Evolutionary conservation across 192 early-diverging fungal species (phyloP), one percentile per base, ranked within the genome.

Genomic region (Dimargaris cristalligena): DNA sequence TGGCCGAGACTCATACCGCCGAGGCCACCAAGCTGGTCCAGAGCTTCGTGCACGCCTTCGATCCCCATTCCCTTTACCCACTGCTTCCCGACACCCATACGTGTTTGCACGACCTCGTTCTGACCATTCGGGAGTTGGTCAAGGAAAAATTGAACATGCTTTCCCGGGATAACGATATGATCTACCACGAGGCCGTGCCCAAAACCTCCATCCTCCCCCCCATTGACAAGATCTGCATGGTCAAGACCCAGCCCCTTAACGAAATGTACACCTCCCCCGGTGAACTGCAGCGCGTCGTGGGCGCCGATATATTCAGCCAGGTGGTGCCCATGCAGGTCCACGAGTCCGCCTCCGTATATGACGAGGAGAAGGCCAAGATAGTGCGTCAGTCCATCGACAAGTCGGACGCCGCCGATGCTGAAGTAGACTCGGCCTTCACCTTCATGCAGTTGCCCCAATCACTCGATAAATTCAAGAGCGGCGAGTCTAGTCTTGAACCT

Each of bases 311-410:
- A 55, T 99, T 99, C 61, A 69, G 77, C 34, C 71, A 77, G 23
- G 78, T 99, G 46, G 84, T 99, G 31, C 95, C 95, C 0, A 72
- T 99, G 45, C 77, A 81, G n/a, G 89, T 99, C 0, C 92, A 95
- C 67, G 91, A 97, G 71, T 82, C 87, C 44, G 78, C 92, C 16
- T 90, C 87, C 26, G 57, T 96, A 60, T 99, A 99, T 62, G 92
- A 91, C 25, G 95, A 97, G 65, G 91, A 95, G 66, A 91, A 95
- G 72, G 92, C 91, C 22, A 91, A 92, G 72, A 62, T 99, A 34
- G 76, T 95, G 8, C 82, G 95, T 26, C 67, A 74, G 25, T 88
- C 92, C 52, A 78, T 81, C 25, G 90, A 84, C 60, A 71, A 77
- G 61, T 86, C 84, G 31, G 88, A 90, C 48, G 62, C 82, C 6